phyloP scores from a whole-genome alignment of 495 filamentous ascomycete species.

The Lasiosphaeria ovina region DNA sequence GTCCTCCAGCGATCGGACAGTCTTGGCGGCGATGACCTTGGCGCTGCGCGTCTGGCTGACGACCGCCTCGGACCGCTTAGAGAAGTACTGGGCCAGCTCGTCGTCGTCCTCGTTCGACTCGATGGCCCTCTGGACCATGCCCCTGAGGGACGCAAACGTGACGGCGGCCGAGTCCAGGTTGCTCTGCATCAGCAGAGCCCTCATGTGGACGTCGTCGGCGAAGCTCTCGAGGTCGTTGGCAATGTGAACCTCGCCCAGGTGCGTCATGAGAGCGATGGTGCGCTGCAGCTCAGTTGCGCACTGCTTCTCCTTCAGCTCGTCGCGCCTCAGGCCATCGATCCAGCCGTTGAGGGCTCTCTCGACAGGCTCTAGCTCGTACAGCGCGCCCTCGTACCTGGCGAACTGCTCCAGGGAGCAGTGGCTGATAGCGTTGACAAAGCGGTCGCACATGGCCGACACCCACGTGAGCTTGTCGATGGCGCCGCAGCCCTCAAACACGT shows the following conservation, averaged over 20 bases:
- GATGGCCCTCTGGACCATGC: slow-evolving; percentile 63
- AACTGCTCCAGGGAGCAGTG: slow-evolving; percentile 77
- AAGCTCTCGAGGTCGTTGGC: slow-evolving; percentile 69
- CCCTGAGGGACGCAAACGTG: slow-evolving; percentile 59
- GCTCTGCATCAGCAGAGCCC: slow-evolving; percentile 69
- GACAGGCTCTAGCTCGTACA: slow-evolving; percentile 90
- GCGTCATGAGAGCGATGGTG: slow-evolving; percentile 79
- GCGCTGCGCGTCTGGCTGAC: slow-evolving; percentile 73
- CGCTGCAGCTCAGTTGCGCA: slow-evolving; percentile 77
- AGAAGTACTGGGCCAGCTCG: slow-evolving; percentile 64
- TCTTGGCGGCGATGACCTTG: slow-evolving; percentile 82
- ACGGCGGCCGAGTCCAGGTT: slow-evolving; percentile 76
- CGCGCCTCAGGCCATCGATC: slow-evolving; percentile 77
- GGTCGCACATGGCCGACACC: slow-evolving; percentile 77
- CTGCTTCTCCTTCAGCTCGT: slow-evolving; percentile 83
- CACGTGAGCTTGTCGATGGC: slow-evolving; percentile 82
- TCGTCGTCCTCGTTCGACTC: slow-evolving; percentile 52
- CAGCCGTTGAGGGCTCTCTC: slow-evolving; percentile 86
- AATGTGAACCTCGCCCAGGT: slow-evolving; percentile 80
- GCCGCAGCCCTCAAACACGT: slow-evolving; percentile 72
- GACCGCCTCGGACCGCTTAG: slow-evolving; percentile 68
- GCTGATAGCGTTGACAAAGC: slow-evolving; percentile 75
- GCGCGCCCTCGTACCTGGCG: slow-evolving; percentile 65
- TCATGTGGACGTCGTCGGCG: slow-evolving; percentile 76
- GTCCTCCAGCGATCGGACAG: slow-evolving; percentile 73